These are phyloP conservation scores for Petunia hybrid DNA, from an alignment of 305 asterid species.

Conservation along the genomic window DNA sequence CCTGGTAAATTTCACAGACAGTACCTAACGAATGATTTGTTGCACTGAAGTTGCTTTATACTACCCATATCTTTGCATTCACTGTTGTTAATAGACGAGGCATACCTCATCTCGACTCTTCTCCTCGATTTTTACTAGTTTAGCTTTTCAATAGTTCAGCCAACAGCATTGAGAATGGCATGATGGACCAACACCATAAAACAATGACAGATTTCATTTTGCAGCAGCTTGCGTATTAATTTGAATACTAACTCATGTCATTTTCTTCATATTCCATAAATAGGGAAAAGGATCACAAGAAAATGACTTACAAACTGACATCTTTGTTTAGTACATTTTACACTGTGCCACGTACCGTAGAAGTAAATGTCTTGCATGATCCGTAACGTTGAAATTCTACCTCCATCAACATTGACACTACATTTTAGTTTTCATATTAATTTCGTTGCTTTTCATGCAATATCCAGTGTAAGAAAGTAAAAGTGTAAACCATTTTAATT, in stretches of 20 bases:
- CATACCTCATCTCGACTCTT: too few species aligned
- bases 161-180: too few species aligned
- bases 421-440: not conserved
- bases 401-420: not conserved
- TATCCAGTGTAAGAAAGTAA: not conserved
- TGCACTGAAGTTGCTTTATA: too few species aligned
- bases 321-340: not conserved
- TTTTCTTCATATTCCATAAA: not conserved
- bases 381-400: not conserved
- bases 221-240: too few species aligned
- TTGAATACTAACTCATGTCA: not conserved
- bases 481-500: not conserved
- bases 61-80: too few species aligned
- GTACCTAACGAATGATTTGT: too few species aligned
- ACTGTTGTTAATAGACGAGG: too few species aligned
- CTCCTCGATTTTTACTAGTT: too few species aligned
- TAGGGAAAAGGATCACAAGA: not conserved
- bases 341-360: not conserved
- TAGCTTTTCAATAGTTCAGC: too few species aligned
- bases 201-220: too few species aligned
- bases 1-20: too few species aligned
- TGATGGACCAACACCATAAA: too few species aligned
- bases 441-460: not conserved
- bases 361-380: slow-evolving; percentile 5
- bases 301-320: not conserved